Percentiles rank a stretch among this genome's conserved stretches.
phyloP scores from a whole-genome alignment of 176 grass and related monocot genomes.

The Oryza meridionalis region DNA sequence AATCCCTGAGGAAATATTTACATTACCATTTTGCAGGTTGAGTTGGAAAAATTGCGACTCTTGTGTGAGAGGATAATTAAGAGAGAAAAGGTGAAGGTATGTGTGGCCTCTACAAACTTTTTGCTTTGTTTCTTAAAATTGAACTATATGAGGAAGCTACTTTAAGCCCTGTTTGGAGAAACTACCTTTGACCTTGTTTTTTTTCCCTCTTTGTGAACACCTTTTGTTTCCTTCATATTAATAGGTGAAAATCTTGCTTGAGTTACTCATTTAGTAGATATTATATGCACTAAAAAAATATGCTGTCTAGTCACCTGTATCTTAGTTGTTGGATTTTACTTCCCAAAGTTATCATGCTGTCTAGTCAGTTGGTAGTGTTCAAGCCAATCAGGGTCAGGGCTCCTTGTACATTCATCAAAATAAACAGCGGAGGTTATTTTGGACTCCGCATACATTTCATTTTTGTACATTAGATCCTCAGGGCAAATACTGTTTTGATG shows the following conservation, averaged over 20 bases:
- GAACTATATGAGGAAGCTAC: conserved; percentile 26
- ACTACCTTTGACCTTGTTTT: conserved; percentile 4
- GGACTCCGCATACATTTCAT: conserved; percentile 2
- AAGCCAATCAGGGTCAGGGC: background rate
- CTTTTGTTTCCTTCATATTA: conserved; percentile 6
- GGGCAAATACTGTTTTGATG: background rate
- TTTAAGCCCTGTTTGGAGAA: background rate
- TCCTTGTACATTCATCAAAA: background rate
- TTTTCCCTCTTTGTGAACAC: conserved; percentile 1
- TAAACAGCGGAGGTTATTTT: background rate
- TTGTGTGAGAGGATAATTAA: conserved; percentile 97
- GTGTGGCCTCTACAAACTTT: conserved; percentile 8
- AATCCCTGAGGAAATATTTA: conserved; percentile 3
- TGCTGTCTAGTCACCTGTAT: conserved; percentile 21
- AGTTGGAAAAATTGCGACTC: conserved; percentile 91
- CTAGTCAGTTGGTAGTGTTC: background rate
- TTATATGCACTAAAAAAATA: background rate
- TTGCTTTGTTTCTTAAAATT: conserved; percentile 21
- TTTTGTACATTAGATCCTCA: background rate
- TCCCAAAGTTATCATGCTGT: background rate
- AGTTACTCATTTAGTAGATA: conserved; percentile 24
- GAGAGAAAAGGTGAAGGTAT: conserved; percentile 97
- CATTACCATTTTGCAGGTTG: conserved; percentile 66
- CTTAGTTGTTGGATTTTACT: conserved; percentile 22
- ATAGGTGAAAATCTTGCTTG: conserved; percentile 25